phyloP scores from a whole-genome alignment of 1,284 basidiomycete genomes.

The Xerocomus minutiporus region DNA sequence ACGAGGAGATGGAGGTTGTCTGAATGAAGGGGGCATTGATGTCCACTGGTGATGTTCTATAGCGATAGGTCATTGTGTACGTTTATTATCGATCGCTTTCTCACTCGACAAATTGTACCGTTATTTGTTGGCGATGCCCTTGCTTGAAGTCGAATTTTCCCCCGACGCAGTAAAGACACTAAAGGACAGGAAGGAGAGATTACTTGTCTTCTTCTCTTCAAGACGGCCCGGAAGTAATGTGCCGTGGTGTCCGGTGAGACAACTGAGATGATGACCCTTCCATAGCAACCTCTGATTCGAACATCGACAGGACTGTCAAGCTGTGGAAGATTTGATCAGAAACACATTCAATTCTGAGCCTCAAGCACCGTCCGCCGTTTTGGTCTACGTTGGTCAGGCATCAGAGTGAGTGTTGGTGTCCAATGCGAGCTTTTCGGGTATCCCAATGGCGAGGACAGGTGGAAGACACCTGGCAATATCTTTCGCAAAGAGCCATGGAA shows the following conservation, averaged over 20 bases:
- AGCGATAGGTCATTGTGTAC: too few species aligned
- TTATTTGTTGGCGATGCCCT: constrained; percentile 23
- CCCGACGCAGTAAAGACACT: constrained; percentile 37
- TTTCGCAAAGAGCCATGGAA: constrained; percentile 67
- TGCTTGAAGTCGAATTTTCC: constrained; percentile 26
- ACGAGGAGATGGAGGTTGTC: too few species aligned
- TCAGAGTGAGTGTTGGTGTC: constrained; percentile 49
- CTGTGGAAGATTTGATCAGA: constrained; percentile 59
- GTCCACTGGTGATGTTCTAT: too few species aligned
- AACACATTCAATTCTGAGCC: constrained; percentile 47
- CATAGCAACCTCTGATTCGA: constrained; percentile 5
- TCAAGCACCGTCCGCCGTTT: constrained; percentile 54
- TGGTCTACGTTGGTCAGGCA: constrained; percentile 72
- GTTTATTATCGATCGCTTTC: neutral
- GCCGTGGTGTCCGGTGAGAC: constrained; percentile 64
- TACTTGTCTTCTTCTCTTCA: constrained; percentile 65
- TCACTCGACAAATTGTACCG: neutral
- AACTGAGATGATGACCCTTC: neutral
- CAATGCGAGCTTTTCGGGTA: neutral
- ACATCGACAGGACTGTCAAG: constrained; percentile 60
- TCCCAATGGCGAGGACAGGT: constrained; percentile 41
- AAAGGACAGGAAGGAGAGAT: constrained; percentile 42
- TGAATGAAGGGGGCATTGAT: too few species aligned
- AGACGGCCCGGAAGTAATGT: constrained; percentile 40
- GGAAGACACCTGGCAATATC: constrained; percentile 59